These are phyloP conservation scores for Penicillium soppii DNA, from an alignment of 495 filamentous ascomycete genomes.

Conservation along the genomic window DNA sequence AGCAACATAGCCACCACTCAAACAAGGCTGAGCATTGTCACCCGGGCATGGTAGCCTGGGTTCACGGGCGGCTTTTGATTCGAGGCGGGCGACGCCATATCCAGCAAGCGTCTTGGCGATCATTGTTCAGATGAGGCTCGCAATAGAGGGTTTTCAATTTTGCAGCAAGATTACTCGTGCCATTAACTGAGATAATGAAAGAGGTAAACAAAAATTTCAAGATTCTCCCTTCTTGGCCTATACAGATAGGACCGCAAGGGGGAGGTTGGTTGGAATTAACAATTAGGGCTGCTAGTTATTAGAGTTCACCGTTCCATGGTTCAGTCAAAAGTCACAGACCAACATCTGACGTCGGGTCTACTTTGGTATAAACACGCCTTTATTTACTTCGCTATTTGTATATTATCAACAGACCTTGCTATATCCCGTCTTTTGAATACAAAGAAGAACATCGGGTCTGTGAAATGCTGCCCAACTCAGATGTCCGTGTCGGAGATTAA, in stretches of 20 bases:
- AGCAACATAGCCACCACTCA: background rate
- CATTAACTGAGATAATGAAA: no score
- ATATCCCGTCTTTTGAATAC: background rate
- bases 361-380: background rate
- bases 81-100: background rate
- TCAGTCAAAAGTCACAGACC: slow-evolving; percentile 3
- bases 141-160: no score
- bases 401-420: background rate
- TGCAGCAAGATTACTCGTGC: no score
- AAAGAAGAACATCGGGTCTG: background rate
- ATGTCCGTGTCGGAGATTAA: slow-evolving; percentile 8
- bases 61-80: background rate
- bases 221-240: background rate
- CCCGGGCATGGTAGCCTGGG: background rate
- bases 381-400: background rate
- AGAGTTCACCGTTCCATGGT: slow-evolving; percentile 11
- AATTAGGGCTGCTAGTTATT: slow-evolving; percentile 3
- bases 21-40: background rate
- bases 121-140: background rate
- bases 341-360: slow-evolving; percentile 3
- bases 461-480: slow-evolving; percentile 7
- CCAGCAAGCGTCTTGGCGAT: background rate
- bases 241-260: background rate
- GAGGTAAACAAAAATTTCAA: no score
- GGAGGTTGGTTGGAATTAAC: background rate